phyloP scores from a whole-genome alignment of 106 monocot genomes.

The Allium sativum region DNA sequence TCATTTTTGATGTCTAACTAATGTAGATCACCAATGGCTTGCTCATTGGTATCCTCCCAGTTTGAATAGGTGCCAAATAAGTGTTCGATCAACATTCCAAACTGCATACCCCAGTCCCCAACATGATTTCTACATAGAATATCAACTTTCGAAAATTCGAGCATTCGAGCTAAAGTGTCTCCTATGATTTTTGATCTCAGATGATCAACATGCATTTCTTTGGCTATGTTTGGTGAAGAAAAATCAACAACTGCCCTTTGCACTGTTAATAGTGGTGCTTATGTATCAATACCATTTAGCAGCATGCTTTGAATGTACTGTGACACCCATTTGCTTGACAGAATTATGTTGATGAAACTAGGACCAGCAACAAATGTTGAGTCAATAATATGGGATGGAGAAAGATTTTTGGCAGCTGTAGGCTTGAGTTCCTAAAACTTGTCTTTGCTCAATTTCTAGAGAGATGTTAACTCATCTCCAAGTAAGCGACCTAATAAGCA shows the following conservation, averaged over 20 bases:
- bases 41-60: constrained; percentile 62
- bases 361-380: constrained; percentile 72
- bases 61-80: constrained; percentile 73
- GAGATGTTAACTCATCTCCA: too few relatives aligned
- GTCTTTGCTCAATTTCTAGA: too few relatives aligned
- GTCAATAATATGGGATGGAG: constrained; percentile 56
- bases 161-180: constrained; percentile 84
- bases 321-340: constrained; percentile 72
- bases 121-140: constrained; percentile 92
- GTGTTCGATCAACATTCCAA: constrained; percentile 88
- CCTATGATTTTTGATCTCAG: constrained; percentile 96
- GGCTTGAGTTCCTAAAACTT: too few relatives aligned
- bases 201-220: constrained; percentile 99
- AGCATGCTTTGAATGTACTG: constrained; percentile 82
- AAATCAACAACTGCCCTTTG: constrained; percentile 77
- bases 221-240: constrained; percentile 96
- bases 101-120: constrained; percentile 98
- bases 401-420: constrained; percentile 64
- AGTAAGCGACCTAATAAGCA: too few relatives aligned
- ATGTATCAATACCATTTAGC: constrained; percentile 57
- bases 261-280: constrained; percentile 74
- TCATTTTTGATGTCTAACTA: constrained; percentile 30
- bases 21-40: constrained; percentile 94
- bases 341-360: constrained; percentile 71
- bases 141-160: constrained; percentile 87